phyloP scores from a whole-genome alignment of 352 stramenopile genomes.

The Globisporangium takayamanum region DNA sequence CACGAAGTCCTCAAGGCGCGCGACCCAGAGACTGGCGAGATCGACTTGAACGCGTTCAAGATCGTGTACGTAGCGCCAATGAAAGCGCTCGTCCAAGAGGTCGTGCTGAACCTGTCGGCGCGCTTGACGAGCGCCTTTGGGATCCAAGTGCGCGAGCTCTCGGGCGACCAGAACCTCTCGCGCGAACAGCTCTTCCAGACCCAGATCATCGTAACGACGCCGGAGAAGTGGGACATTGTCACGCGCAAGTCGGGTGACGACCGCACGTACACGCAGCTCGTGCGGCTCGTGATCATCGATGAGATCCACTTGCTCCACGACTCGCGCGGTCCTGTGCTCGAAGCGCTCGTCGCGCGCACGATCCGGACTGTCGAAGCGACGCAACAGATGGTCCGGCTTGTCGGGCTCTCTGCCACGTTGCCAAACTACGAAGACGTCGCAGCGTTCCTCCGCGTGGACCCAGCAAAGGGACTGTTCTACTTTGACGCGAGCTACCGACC shows the following conservation, averaged over 20 bases:
- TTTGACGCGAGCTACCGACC: conserved; percentile 99
- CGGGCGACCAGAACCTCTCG: conserved; percentile 97
- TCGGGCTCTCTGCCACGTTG: conserved; percentile 97
- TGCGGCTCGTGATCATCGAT: conserved; percentile 99
- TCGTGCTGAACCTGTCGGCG: conserved; percentile 96
- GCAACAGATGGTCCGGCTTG: conserved; percentile 94
- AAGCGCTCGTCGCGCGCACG: conserved; percentile 96
- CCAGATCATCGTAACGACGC: conserved; percentile 99
- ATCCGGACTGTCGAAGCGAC: conserved; percentile 98
- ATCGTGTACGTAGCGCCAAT: conserved; percentile 99
- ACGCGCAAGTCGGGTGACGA: conserved; percentile 97
- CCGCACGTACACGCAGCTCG: conserved; percentile 97
- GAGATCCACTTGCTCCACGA: conserved; percentile 99
- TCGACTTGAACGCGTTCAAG: conserved; percentile 97
- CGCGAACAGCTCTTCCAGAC: conserved; percentile 97
- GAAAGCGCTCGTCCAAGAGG: conserved; percentile 99
- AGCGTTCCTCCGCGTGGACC: conserved; percentile 96
- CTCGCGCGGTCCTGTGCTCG: conserved; percentile 96
- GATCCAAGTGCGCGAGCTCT: conserved; percentile 96
- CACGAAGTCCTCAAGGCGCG: conserved; percentile 95
- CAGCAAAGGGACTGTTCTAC: conserved; percentile 97
- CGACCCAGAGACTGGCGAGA: conserved; percentile 67
- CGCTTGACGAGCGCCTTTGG: conserved; percentile 91
- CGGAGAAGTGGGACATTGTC: conserved; percentile 99
- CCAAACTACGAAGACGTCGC: conserved; percentile 99